Evolutionary conservation across 345 rosid species (phyloP).

Genomic region (Conringia planisiliqua): DNA sequence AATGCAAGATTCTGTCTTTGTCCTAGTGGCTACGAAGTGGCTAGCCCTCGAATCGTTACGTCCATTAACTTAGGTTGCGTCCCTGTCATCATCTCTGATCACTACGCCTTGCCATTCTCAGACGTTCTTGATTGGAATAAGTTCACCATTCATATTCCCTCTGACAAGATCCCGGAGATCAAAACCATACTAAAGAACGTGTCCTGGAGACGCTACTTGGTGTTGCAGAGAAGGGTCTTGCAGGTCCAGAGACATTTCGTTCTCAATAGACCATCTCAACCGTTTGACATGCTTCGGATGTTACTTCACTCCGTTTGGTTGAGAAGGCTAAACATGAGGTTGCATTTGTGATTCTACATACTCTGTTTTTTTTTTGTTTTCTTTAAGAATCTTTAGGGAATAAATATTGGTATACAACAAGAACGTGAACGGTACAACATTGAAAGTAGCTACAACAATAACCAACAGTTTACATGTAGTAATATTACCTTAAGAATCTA

Average conservation of each 20-base stretch:
- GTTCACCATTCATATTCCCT: conserved; percentile 45
- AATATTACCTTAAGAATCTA: not conserved
- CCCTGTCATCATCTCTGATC: conserved; percentile 47
- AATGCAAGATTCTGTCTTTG: conserved; percentile 48
- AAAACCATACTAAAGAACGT: conserved; percentile 38
- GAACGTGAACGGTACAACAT: conserved; percentile 3
- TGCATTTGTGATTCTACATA: conserved; percentile 21
- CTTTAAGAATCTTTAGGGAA: not conserved
- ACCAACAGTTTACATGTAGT: not conserved
- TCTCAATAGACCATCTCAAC: conserved; percentile 46
- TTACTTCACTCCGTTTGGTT: conserved; percentile 55
- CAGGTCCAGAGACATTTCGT: conserved; percentile 43
- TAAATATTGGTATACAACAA: conserved; percentile 9
- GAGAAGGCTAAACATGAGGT: conserved; percentile 43
- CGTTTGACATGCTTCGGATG: conserved; percentile 51
- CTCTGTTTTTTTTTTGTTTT: conserved; percentile 1
- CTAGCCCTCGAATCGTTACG: conserved; percentile 51
- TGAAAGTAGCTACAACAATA: not conserved
- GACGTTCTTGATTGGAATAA: conserved; percentile 49
- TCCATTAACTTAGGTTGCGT: conserved; percentile 46
- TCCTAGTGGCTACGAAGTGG: conserved; percentile 59
- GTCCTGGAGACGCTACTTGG: conserved; percentile 28
- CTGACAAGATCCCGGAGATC: conserved; percentile 39
- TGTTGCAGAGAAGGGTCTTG: conserved; percentile 36
- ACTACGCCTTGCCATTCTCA: conserved; percentile 43